Conservation (phyloP, 1,284 basidiomycete species). For the Cutaneotrichosporon spelunceum region DNA sequence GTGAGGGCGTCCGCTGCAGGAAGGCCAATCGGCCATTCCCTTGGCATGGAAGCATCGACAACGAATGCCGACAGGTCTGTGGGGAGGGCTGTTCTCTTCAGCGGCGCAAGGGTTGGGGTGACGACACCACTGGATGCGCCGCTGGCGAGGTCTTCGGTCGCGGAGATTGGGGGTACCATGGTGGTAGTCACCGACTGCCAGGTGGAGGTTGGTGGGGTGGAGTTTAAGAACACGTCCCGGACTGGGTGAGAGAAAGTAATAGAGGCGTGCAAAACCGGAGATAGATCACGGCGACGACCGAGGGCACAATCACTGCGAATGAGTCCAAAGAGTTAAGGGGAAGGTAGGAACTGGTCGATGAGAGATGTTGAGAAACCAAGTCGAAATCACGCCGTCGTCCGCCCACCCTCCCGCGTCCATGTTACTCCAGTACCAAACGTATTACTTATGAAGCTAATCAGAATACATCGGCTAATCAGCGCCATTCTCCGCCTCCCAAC, state of each 20-base stretch:
- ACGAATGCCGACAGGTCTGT: constrained; percentile 1
- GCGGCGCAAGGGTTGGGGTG: background rate
- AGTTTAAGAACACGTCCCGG: background rate
- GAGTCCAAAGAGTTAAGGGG: background rate
- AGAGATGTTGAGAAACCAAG: constrained; percentile 6
- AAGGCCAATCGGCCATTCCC: constrained; percentile 8
- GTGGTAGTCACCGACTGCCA: constrained; percentile 1
- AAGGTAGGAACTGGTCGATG: background rate
- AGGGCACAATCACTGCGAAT: background rate
- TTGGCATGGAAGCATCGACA: background rate
- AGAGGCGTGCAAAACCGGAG: background rate
- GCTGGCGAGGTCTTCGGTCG: constrained; percentile 2
- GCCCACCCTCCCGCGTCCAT: background rate
- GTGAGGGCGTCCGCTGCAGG: constrained; percentile 15
- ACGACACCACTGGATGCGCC: constrained; percentile 3
- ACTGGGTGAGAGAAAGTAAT: background rate
- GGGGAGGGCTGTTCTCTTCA: background rate
- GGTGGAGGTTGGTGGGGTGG: constrained; percentile 5
- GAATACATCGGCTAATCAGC: background rate
- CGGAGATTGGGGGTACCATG: constrained; percentile 5
- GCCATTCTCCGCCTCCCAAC: background rate
- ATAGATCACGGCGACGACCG: background rate
- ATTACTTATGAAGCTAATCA: background rate
- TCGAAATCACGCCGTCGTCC: background rate
- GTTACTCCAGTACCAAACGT: no score